Conservation (phyloP, 208 protist genomes). For the Leishmania tarentolae region DNA sequence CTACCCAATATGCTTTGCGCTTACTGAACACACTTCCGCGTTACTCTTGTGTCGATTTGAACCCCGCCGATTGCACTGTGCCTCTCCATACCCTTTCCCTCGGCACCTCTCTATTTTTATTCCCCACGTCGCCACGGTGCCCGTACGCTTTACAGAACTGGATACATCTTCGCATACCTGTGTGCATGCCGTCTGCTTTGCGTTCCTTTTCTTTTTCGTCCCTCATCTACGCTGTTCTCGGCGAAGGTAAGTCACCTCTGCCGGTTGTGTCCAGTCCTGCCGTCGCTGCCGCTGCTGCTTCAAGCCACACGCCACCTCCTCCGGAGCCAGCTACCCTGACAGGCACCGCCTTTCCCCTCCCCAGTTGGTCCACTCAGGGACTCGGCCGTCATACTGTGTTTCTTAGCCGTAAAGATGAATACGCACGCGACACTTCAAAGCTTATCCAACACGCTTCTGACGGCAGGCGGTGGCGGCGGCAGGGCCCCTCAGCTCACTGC, state of each 20-base stretch:
- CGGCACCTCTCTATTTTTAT: neutral
- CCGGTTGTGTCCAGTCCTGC: neutral
- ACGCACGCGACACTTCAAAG: conserved; percentile 26
- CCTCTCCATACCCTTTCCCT: neutral
- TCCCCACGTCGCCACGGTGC: neutral
- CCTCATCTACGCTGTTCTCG: conserved; percentile 1
- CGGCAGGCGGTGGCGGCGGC: conserved; percentile 2
- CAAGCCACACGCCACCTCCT: neutral
- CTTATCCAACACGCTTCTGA: conserved; percentile 27
- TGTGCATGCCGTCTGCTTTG: neutral
- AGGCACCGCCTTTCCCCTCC: neutral
- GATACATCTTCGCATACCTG: neutral
- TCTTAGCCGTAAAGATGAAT: conserved; percentile 10
- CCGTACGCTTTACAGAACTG: neutral
- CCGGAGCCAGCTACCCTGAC: neutral
- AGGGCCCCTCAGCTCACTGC: neutral
- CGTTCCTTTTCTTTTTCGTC: conserved; percentile 16
- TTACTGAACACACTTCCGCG: neutral
- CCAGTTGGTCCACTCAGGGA: neutral
- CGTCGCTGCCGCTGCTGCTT: neutral
- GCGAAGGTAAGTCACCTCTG: neutral
- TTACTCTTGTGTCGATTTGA: neutral
- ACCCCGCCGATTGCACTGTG: neutral
- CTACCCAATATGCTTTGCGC: neutral
- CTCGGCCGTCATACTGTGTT: neutral